These are phyloP conservation scores for Hymenotorrendiella dingleyae DNA, from an alignment of 2,329 filamentous ascomycete species.

Conservation along the genomic window DNA sequence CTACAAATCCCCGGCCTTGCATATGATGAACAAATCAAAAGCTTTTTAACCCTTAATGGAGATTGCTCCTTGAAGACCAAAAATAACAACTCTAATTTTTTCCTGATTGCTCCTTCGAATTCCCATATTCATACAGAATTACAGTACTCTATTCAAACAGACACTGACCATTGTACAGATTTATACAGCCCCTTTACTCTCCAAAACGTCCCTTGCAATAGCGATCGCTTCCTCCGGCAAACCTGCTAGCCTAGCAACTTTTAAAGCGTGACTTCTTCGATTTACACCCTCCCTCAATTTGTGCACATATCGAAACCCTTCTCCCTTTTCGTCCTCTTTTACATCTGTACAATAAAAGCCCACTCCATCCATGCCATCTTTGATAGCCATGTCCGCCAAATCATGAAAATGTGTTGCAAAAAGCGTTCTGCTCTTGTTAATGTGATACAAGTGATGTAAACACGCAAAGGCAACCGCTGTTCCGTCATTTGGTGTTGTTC, in stretches of 20 bases:
- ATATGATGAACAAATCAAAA: slow-evolving; percentile 33
- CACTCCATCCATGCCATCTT: slow-evolving; percentile 39
- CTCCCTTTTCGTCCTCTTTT: slow-evolving; percentile 55
- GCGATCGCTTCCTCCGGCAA: slow-evolving; percentile 67
- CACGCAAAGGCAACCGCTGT: slow-evolving; percentile 85
- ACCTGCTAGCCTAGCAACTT: slow-evolving; percentile 85
- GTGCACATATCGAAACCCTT: slow-evolving; percentile 82
- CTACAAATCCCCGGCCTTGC: slow-evolving; percentile 10
- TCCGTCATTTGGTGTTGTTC: slow-evolving; percentile 90
- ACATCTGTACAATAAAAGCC: slow-evolving; percentile 80
- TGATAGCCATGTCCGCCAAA: slow-evolving; percentile 68
- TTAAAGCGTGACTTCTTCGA: slow-evolving; percentile 80
- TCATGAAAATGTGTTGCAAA: slow-evolving; percentile 95
- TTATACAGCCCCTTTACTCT: slow-evolving; percentile 15
- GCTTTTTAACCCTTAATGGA: slow-evolving; percentile 37
- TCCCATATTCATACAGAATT: slow-evolving; percentile 4
- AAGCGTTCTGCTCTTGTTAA: slow-evolving; percentile 72
- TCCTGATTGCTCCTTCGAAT: slow-evolving; percentile 29
- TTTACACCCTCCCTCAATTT: slow-evolving; percentile 77
- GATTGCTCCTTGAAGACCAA: slow-evolving; percentile 32
- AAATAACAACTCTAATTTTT: slow-evolving; percentile 39
- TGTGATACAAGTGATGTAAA: slow-evolving; percentile 72
- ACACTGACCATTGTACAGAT: slow-evolving; percentile 51
- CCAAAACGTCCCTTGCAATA: slow-evolving; percentile 45
- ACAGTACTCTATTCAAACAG: slow-evolving; percentile 40